Base-by-base conservation (phyloP, 139 green algal genomes). In the Micractinium sp. region DNA sequence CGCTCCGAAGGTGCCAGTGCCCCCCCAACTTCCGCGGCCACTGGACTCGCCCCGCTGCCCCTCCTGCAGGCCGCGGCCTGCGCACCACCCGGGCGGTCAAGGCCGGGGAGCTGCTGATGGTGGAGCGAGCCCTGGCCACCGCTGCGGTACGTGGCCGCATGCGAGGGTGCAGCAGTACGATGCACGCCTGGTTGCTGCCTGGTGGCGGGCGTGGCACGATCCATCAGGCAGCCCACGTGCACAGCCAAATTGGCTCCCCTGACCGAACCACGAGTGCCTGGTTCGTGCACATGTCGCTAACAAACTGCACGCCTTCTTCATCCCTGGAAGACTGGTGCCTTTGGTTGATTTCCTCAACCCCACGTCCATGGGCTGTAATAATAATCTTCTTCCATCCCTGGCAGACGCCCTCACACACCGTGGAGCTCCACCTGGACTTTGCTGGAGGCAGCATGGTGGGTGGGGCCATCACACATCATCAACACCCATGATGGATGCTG, bases 21-120 rank as follows among this genome's bases (percentile, higher is more conserved):
- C 47, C 47, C 47, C 47, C 47, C 47, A 56, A 56, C 47, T 56
- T 56, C 47, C 9, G 47, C 47, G 47, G 47, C 27, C 27, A 15
- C 25, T 76, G 25, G 69, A 33, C 12, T 15, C 36, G n/a, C 69
- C 27, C 15, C 69, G 25, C 69, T 20, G 27, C 66, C 18, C n/a
- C 73, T 35, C 47, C 75, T 3, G 76, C 76, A 33, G 76, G 76
- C 0, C 38, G 76, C 19, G 76, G 76, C 76, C 38, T 82, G 38
- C 76, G 76, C 23, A 56, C 76, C 76, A 82, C 76, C 23, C 14
- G 3, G 12, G 76, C 76, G 1, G 76, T 82, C 31, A 56, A 35
- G 39, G 76, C 76, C 16, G 76, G 76, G 76, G 38, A 82, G 76
- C 76, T 82, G 76, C 76, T 82, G 38, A 39, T 82, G 38, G 76